Conservation (phyloP, 345 rosid genomes). For the Corchorus olitorius region DNA sequence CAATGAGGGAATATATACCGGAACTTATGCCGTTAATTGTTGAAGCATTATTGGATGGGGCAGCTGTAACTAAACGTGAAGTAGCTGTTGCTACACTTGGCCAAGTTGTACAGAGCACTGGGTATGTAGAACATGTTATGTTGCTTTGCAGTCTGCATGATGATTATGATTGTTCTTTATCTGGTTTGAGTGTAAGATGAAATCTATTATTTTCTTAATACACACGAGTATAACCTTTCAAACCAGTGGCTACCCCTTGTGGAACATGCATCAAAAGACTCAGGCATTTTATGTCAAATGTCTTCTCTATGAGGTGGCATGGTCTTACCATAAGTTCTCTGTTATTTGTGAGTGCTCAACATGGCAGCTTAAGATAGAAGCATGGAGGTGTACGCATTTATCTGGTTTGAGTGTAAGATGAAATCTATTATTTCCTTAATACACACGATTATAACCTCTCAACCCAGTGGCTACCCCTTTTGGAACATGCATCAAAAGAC, state of each 20-base stretch:
- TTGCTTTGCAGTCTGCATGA: neutral
- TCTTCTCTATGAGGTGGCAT: neutral
- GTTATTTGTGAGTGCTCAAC: neutral
- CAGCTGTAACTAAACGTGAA: conserved; percentile 92
- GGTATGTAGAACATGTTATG: conserved; percentile 49
- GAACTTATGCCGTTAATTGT: conserved; percentile 98
- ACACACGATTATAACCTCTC: neutral
- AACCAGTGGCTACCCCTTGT: neutral
- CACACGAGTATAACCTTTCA: neutral
- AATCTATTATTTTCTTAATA: neutral
- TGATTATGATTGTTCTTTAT: neutral
- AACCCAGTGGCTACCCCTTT: neutral
- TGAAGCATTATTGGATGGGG: conserved; percentile 97
- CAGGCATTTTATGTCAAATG: neutral
- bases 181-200: neutral
- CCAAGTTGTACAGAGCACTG: conserved; percentile 97
- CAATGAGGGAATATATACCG: conserved; percentile 85
- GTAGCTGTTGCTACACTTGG: conserved; percentile 99
- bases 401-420: neutral
- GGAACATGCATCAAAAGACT: neutral
- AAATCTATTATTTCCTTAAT: neutral
- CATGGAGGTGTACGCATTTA: neutral
- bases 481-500: neutral
- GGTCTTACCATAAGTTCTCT: neutral
- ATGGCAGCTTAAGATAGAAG: neutral